Evolutionary conservation across 345 rosid genomes (phyloP), one percentile per base, ranked within the genome.

Genomic region (Gossypium raimondii): DNA sequence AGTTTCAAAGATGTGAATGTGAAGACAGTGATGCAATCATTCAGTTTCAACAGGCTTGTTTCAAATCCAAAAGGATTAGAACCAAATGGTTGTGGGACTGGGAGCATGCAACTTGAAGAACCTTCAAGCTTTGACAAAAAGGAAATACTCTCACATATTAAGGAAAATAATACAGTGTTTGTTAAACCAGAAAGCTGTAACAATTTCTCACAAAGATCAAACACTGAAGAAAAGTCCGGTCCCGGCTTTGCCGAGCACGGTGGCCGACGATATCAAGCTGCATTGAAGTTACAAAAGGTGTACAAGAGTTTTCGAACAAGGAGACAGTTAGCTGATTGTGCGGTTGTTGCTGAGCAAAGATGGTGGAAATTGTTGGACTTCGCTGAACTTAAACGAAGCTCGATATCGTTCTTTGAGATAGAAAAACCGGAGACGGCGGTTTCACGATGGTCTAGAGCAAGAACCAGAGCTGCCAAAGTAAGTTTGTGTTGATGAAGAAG

Each of bases 341-440:
- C 97, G 11, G 97, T 94, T 73, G 80, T 89, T 12, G 98, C 83
- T 61, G 98, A 94, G 84, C 97, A 94, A 76, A 88, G 89, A 92
- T 94, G 98, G 97, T 92, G 97, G 97, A 91, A 89, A 74, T 80
- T 92, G 73, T 87, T 94, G 73, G 98, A 94, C 77, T 94, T 94
- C 68, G 97, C 93, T 2, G 97, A 94, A 62, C 97, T 94, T 50
- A 94, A 90, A 82, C 83, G 89, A 75, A 94, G 96, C 82, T 94
- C 98, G 18, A 86, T 94, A 61, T 94, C 98, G 10, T 94, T 94
- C 81, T 94, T 94, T 41, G 92, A 94, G 69, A 85, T 92, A 2
- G 93, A 89, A 72, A 88, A 88, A 74, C 88, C 86, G 8, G 93
- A 92, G 88, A 89, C 89, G 38, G 97, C 97, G 4, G 11, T 88